phyloP scores from a whole-genome alignment of 2,329 filamentous ascomycete species.

The Salinomyces thailandicus region DNA sequence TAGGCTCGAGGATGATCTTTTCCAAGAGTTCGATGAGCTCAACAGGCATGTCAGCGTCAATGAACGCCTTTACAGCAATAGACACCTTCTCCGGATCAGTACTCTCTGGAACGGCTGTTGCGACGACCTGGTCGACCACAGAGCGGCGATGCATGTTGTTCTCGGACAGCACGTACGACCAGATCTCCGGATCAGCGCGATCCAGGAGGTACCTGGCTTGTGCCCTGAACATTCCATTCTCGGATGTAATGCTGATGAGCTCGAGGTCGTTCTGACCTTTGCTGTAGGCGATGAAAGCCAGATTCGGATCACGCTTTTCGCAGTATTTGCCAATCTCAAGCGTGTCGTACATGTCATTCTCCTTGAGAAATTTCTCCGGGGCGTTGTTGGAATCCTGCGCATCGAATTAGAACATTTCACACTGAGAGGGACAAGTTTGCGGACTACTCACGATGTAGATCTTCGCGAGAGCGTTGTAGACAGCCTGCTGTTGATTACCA shows the following conservation, averaged over 20 bases:
- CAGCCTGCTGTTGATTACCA: slow-evolving; percentile 90
- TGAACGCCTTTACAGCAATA: slow-evolving; percentile 84
- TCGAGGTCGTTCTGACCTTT: slow-evolving; percentile 98
- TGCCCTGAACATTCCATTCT: slow-evolving; percentile 99
- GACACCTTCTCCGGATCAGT: slow-evolving; percentile 85
- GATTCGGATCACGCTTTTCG: slow-evolving; percentile 93
- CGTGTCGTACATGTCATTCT: slow-evolving; percentile 94
- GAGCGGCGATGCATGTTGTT: slow-evolving; percentile 94
- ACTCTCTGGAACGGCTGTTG: slow-evolving; percentile 60
- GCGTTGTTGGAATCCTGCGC: slow-evolving; percentile 98
- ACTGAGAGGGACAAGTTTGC: too few relatives aligned
- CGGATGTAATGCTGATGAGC: slow-evolving; percentile 94
- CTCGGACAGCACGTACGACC: slow-evolving; percentile 85
- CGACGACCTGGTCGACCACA: slow-evolving; percentile 90
- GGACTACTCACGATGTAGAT: too few relatives aligned
- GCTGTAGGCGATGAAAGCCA: slow-evolving; percentile 87
- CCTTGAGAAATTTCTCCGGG: slow-evolving; percentile 91
- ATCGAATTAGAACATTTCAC: too few relatives aligned
- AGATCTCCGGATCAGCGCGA: slow-evolving; percentile 79
- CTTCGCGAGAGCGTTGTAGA: slow-evolving; percentile 95
- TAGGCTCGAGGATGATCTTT: slow-evolving; percentile 99
- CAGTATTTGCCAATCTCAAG: slow-evolving; percentile 93
- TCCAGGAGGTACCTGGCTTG: slow-evolving; percentile 92
- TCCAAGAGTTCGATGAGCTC: slow-evolving; percentile 96
- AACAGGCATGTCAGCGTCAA: slow-evolving; percentile 78